These are phyloP conservation scores for Dissophora ornata DNA, from an alignment of 192 early-diverging fungal genomes.

Conservation along the genomic window DNA sequence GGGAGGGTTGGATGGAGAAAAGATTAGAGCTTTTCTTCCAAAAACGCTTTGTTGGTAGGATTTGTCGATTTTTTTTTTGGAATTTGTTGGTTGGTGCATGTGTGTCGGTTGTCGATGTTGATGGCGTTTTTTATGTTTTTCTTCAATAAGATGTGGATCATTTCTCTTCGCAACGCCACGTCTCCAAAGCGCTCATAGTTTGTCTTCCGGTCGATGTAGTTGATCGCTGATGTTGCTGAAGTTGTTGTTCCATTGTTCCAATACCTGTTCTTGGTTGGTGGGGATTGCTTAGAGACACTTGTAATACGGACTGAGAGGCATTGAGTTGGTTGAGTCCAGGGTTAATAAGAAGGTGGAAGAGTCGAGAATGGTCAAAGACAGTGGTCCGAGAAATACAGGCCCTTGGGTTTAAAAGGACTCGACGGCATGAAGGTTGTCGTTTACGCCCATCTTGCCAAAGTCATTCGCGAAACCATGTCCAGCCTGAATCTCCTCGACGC, in stretches of 20 bases:
- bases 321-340: no score
- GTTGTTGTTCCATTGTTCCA: no score
- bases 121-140: background rate
- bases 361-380: background rate
- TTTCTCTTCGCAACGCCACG: no score
- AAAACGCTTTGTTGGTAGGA: background rate
- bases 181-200: no score
- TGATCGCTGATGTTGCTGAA: no score
- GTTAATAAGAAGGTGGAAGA: no score
- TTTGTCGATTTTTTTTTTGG: background rate
- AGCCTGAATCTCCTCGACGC: conserved; percentile 27
- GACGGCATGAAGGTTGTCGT: conserved; percentile 10
- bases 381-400: no score
- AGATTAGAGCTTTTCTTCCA: background rate
- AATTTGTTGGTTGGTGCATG: background rate
- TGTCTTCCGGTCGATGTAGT: no score
- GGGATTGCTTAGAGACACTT: no score
- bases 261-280: no score
- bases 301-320: no score
- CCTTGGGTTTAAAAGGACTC: conserved; percentile 37
- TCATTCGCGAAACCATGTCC: conserved; percentile 14
- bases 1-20: background rate
- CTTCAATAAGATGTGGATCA: background rate
- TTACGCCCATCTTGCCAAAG: conserved; percentile 34
- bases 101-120: background rate